A percentile compares a stretch with the other conserved stretches of the same genome.
phyloP scores from a whole-genome alignment of 164 flowering plant genomes.

The grape (Vitis vinifera) region ASM3070453v1 NC_081806.1:4954501-4955000 shows the following conservation, averaged over 20 bases:
- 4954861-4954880: too few species aligned
- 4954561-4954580: conserved; percentile 62
- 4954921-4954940: too few species aligned
- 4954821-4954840: too few species aligned
- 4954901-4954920: too few species aligned
- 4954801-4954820: too few species aligned
- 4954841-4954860: too few species aligned
- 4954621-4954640: conserved; percentile 95
- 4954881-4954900: too few species aligned
- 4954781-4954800: too few species aligned
- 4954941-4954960: too few species aligned
- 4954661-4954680: conserved; percentile 76
- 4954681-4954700: conserved; percentile 60
- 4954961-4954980: too few species aligned
- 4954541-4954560: conserved; percentile 94
- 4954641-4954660: conserved; percentile 92
- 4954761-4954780: too few species aligned
- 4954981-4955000: too few species aligned
- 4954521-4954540: conserved; percentile 91
- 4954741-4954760: background rate
- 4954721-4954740: conserved; percentile 83
- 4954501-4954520: conserved; percentile 62
- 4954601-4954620: conserved; percentile 91
- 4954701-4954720: conserved; percentile 90
- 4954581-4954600: conserved; percentile 73